These are phyloP conservation scores for Cochlearia excelsa DNA, from an alignment of 345 rosid genomes.

Conservation along the genomic window DNA sequence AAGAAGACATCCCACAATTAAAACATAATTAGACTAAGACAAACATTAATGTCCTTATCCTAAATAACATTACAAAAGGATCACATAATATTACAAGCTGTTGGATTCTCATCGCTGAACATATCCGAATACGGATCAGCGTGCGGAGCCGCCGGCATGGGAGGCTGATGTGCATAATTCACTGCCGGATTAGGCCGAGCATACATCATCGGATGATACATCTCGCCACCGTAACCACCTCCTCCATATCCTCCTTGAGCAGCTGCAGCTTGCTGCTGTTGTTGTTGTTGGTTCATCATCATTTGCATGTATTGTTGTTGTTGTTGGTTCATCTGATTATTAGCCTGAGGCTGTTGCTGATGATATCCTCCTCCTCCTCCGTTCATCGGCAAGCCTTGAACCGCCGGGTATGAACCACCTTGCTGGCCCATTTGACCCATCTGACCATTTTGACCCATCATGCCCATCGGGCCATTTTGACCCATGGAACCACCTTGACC, in stretches of 20 bases:
- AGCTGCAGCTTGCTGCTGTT: slow-evolving; percentile 40
- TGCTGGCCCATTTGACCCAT: slow-evolving; percentile 1
- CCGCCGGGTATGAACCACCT: slow-evolving; percentile 42
- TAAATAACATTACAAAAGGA: slow-evolving; percentile 17
- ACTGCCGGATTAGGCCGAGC: slow-evolving; percentile 55
- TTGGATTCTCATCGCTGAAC: slow-evolving; percentile 89
- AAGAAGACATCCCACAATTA: too few species aligned
- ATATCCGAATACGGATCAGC: slow-evolving; percentile 58
- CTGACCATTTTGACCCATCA: slow-evolving; percentile 11
- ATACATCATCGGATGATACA: slow-evolving; percentile 86
- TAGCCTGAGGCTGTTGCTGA: slow-evolving; percentile 28
- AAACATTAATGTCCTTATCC: slow-evolving; percentile 29
- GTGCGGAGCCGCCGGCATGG: slow-evolving; percentile 43
- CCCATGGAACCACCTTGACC: slow-evolving; percentile 26
- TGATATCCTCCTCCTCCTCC: slow-evolving; percentile 47
- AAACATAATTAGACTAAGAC: neutral
- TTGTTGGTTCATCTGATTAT: slow-evolving; percentile 51
- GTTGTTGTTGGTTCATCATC: slow-evolving; percentile 37
- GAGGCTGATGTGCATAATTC: slow-evolving; percentile 57
- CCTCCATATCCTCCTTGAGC: slow-evolving; percentile 1
- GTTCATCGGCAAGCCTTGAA: slow-evolving; percentile 76
- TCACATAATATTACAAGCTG: slow-evolving; percentile 88
- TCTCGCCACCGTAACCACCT: slow-evolving; percentile 63
- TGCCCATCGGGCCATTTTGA: neutral
- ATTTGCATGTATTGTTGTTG: slow-evolving; percentile 43